A percentile compares a stretch with the other conserved stretches of the same genome.
phyloP scores from a whole-genome alignment of 2,329 filamentous ascomycete species.

The Ceratocystis alfenasii region DNA sequence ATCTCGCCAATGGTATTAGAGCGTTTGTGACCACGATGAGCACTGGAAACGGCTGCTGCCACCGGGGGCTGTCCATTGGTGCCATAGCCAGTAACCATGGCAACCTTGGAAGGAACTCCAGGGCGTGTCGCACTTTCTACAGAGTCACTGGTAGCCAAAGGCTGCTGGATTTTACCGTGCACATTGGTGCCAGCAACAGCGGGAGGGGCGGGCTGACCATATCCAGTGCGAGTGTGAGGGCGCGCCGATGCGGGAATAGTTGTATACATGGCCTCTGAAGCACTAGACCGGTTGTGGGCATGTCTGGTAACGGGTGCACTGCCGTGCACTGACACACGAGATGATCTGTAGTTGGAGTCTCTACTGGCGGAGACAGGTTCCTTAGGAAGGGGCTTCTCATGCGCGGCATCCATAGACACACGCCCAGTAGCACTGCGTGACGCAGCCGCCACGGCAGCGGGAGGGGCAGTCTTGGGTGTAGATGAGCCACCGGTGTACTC shows the following conservation, averaged over 20 bases:
- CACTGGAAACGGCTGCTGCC: not conserved
- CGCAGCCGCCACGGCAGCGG: conserved; percentile 39
- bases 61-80: conserved; percentile 38
- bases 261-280: conserved; percentile 40
- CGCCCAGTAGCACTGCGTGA: conserved; percentile 36
- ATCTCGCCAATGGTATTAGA: conserved; percentile 70
- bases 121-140: conserved; percentile 55
- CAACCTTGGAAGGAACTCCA: conserved; percentile 49
- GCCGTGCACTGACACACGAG: conserved; percentile 15
- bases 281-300: conserved; percentile 30
- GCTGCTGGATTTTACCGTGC: conserved; percentile 81
- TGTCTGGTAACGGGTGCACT: conserved; percentile 22
- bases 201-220: conserved; percentile 78
- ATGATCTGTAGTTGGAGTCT: conserved; percentile 26
- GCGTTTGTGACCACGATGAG: conserved; percentile 47
- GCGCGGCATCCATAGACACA: conserved; percentile 37
- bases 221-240: conserved; percentile 75
- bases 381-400: conserved; percentile 48
- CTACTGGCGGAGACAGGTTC: conserved; percentile 34
- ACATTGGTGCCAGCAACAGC: conserved; percentile 79
- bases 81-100: conserved; percentile 46
- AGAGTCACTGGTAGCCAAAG: conserved; percentile 42
- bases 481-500: conserved; percentile 25
- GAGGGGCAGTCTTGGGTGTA: conserved; percentile 34
- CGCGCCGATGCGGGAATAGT: conserved; percentile 29